phyloP scores from a whole-genome alignment of 768 basidiomycete genomes.

The Gautieria morchelliformis region DNA sequence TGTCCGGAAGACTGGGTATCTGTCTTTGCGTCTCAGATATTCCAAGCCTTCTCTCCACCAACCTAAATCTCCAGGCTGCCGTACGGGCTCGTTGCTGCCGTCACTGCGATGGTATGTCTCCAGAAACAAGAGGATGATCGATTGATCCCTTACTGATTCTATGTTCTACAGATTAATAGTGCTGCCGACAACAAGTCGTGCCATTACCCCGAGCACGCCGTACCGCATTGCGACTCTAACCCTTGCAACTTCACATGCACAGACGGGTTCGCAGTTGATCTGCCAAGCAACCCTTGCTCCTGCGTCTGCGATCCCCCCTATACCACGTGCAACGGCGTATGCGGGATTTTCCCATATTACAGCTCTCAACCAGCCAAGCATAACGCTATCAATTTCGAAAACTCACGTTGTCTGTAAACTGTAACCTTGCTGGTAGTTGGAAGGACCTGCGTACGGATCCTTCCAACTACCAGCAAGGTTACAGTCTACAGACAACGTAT shows the following conservation, averaged over 20 bases:
- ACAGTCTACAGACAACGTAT: too few relatives aligned
- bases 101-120: constrained; percentile 28
- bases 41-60: constrained; percentile 25
- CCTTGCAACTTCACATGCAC: constrained; percentile 39
- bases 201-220: constrained; percentile 31
- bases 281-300: constrained; percentile 23
- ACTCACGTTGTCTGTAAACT: too few relatives aligned
- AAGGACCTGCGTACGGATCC: too few relatives aligned
- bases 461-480: too few relatives aligned
- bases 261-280: constrained; percentile 29
- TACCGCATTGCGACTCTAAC: constrained; percentile 27
- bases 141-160: neutral
- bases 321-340: constrained; percentile 41
- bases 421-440: too few relatives aligned
- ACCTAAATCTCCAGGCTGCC: constrained; percentile 22
- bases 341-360: constrained; percentile 18
- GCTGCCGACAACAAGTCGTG: constrained; percentile 17
- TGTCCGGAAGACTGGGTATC: constrained; percentile 18
- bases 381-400: too few relatives aligned
- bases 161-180: constrained; percentile 18
- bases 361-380: constrained; percentile 21
- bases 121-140: neutral
- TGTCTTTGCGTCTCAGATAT: constrained; percentile 37
- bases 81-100: constrained; percentile 18
- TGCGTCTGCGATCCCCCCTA: constrained; percentile 35